Percentiles rank a stretch among this genome's conserved stretches.
Conservation (phyloP, 2,329 filamentous ascomycete genomes). For the Colletotrichum neosansevieriae region DNA sequence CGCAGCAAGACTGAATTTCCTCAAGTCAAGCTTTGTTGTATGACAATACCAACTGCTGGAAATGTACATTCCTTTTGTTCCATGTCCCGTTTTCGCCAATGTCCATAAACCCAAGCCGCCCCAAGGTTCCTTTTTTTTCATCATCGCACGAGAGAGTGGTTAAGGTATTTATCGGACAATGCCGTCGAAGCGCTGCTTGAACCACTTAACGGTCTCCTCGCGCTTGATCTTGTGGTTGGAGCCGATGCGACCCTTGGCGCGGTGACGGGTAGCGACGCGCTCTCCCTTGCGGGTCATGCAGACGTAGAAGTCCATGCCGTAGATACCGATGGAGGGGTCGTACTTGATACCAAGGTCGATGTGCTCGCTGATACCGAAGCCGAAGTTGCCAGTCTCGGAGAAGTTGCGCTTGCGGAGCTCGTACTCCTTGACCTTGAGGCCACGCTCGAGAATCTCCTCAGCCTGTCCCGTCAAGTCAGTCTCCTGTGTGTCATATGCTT, state of each 20-base stretch:
- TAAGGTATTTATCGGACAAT: constrained; percentile 88
- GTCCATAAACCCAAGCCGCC: constrained; percentile 44
- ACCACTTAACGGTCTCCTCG: constrained; percentile 98
- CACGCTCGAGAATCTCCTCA: constrained; percentile 99
- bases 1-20: constrained; percentile 70
- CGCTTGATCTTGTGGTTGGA: constrained; percentile 93
- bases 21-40: constrained; percentile 63
- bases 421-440: constrained; percentile 99
- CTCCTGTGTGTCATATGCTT: neutral
- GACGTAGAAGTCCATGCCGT: constrained; percentile 99
- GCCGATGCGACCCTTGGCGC: constrained; percentile 88
- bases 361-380: constrained; percentile 99
- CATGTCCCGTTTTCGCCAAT: constrained; percentile 51
- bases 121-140: constrained; percentile 33
- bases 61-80: constrained; percentile 54
- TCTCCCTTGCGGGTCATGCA: constrained; percentile 99
- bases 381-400: constrained; percentile 99
- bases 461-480: constrained; percentile 64
- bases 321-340: constrained; percentile 97
- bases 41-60: constrained; percentile 58
- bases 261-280: constrained; percentile 95
- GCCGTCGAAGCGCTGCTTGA: constrained; percentile 90
- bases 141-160: constrained; percentile 21
- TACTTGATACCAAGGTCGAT: constrained; percentile 99
- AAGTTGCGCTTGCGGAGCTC: constrained; percentile 99